phyloP scores from a whole-genome alignment of 345 rosid species.

The Crucihimalaya himalaica region DNA sequence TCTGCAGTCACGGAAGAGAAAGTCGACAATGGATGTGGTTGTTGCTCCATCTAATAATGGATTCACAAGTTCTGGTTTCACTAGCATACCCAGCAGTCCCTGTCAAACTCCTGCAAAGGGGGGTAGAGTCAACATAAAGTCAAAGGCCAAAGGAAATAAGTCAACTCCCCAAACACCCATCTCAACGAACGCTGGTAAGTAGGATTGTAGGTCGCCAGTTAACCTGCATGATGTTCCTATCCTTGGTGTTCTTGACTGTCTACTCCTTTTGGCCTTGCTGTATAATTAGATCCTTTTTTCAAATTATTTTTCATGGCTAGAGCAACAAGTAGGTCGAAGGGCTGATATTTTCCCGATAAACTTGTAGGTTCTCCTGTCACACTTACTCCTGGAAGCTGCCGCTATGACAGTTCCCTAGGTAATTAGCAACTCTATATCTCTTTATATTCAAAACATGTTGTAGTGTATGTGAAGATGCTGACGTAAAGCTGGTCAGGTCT shows the following conservation, averaged over 20 bases:
- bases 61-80: conserved; percentile 53
- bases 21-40: conserved; percentile 47
- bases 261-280: neutral
- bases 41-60: conserved; percentile 46
- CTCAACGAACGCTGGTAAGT: conserved; percentile 72
- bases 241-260: neutral
- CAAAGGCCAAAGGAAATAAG: conserved; percentile 64
- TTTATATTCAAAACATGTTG: neutral
- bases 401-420: conserved; percentile 98
- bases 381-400: conserved; percentile 87
- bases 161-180: conserved; percentile 69
- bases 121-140: conserved; percentile 55
- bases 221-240: neutral
- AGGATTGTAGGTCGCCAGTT: neutral
- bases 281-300: neutral
- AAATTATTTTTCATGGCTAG: neutral
- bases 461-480: conserved; percentile 16
- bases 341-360: conserved; percentile 35
- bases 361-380: conserved; percentile 74
- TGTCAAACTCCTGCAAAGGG: conserved; percentile 79
- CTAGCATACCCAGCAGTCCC: conserved; percentile 50
- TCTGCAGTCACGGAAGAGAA: conserved; percentile 64
- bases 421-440: conserved; percentile 20
- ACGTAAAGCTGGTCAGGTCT: conserved; percentile 59
- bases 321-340: conserved; percentile 6